A percentile compares a stretch with the other conserved stretches of the same genome.
These are phyloP conservation scores for Phytomonas sp. DNA, from an alignment of 208 protist species.

Conservation along the genomic window DNA sequence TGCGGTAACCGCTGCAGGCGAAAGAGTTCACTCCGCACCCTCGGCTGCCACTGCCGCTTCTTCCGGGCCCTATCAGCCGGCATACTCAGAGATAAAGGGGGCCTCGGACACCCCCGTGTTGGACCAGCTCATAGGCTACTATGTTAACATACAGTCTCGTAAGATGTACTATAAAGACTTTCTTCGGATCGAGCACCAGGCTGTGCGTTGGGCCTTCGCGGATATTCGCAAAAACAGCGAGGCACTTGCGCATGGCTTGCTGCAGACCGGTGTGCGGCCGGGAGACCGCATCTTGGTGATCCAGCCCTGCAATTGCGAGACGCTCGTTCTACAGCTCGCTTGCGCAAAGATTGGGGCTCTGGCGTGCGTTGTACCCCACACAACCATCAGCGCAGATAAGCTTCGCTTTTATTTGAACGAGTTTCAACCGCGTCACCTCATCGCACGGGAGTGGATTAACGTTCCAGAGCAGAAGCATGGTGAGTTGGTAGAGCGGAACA, in stretches of 20 bases:
- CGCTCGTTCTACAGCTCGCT: constrained; percentile 82
- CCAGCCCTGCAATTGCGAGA: constrained; percentile 89
- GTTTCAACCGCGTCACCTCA: constrained; percentile 82
- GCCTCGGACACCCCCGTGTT: constrained; percentile 50
- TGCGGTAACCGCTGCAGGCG: background rate
- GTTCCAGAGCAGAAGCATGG: constrained; percentile 80
- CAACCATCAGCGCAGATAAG: constrained; percentile 80
- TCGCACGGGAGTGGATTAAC: constrained; percentile 85
- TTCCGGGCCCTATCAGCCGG: constrained; percentile 46
- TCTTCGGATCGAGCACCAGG: constrained; percentile 90
- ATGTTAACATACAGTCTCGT: constrained; percentile 90
- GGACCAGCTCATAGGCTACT: constrained; percentile 89
- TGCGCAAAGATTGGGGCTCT: constrained; percentile 86
- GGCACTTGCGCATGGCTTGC: constrained; percentile 82
- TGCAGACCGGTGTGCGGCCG: constrained; percentile 83
- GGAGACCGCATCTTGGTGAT: constrained; percentile 81
- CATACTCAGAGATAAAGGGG: constrained; percentile 79
- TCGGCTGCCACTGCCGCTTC: constrained; percentile 37
- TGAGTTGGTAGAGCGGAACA: constrained; percentile 84
- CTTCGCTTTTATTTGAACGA: constrained; percentile 90
- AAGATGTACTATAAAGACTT: constrained; percentile 93
- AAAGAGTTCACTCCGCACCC: constrained; percentile 20
- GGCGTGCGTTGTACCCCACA: constrained; percentile 71
- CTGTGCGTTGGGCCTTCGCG: constrained; percentile 87
- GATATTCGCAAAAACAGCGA: constrained; percentile 92